Base-by-base conservation (phyloP, 192 early-diverging fungal genomes). In the Entrophospora sp. region DNA sequence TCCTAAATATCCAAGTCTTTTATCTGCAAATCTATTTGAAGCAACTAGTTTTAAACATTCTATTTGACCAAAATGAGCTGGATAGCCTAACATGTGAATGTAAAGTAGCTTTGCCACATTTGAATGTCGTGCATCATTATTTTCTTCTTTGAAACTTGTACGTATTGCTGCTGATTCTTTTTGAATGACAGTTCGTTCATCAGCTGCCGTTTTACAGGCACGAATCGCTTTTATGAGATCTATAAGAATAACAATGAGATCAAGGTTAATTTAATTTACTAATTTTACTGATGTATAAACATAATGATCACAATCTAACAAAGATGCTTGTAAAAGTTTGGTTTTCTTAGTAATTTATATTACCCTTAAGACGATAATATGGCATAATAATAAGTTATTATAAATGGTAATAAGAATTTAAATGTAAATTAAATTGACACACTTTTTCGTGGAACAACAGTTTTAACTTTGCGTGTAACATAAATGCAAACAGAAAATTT, bases 51-150 rank as follows among this genome's bases (percentile, higher is more conserved):
- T 99, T 34, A 99, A 77, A 71, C 97, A 99, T 73, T 99, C 97
- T 43, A 99, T 95, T 79, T 99, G 97, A 22, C 97, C 97, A 77
- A 98, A 99, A 72, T 98, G 97, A 27, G 95, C 97, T 31, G 95
- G 94, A 68, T 96, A 97, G 18, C 97, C 94, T 18, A 99, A 84
- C 91, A 99, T 91, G 70, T 96, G 92, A 62, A 99, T 96, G 69
- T 99, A 99, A 12, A 99, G 81, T 68, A 99, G 79, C 75, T 99
- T 99, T 28, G 92, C 91, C 37, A 99, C 88, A 77, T 98, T 99
- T 63, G 88, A 81, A 72, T 94, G 90, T 35, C 95, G 84, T 24
- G 88, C 82, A 40, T 94, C 95, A 53, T 82, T 84, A 75, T 94
- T 91, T 69, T 95, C 96, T 61, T 97, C 91, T 74, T 91, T 96